These are phyloP conservation scores for Escovopsis weberi DNA, from an alignment of 2,329 filamentous ascomycete genomes.

Conservation along the genomic window DNA sequence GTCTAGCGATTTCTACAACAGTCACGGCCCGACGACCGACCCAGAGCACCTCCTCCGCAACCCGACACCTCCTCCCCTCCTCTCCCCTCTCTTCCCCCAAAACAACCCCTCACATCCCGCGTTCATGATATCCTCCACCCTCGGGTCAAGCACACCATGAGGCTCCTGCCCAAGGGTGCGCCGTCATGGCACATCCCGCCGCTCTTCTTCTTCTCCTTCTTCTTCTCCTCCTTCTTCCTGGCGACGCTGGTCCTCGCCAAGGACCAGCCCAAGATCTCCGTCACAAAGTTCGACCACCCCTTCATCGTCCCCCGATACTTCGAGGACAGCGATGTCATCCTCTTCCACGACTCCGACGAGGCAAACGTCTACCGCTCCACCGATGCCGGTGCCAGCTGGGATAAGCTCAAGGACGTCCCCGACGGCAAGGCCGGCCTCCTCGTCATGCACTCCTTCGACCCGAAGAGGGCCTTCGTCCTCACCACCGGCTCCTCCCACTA, in stretches of 20 bases:
- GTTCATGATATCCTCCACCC: conserved; percentile 28
- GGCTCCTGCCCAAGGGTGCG: conserved; percentile 32
- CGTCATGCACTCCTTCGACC: conserved; percentile 64
- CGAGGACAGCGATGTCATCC: conserved; percentile 67
- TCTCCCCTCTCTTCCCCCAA: background rate
- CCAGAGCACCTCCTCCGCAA: background rate
- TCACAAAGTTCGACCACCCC: conserved; percentile 49
- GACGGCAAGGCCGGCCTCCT: conserved; percentile 49
- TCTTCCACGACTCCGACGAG: conserved; percentile 54
- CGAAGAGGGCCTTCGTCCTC: conserved; percentile 65
- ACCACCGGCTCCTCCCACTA: conserved; percentile 59
- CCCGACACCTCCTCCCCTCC: background rate
- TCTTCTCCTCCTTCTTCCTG: conserved; percentile 9
- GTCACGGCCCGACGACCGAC: too few species aligned
- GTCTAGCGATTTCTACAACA: too few species aligned
- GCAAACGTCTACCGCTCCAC: conserved; percentile 61
- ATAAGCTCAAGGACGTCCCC: conserved; percentile 46
- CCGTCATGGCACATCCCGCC: conserved; percentile 36
- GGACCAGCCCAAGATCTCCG: conserved; percentile 50
- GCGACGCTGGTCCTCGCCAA: conserved; percentile 34
- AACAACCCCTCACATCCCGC: conserved; percentile 3
- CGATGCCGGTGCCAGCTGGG: conserved; percentile 71
- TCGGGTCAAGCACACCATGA: conserved; percentile 34
- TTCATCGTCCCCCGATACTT: conserved; percentile 75
- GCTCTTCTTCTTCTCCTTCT: conserved; percentile 21